Evolutionary conservation across 306 rosid genomes (phyloP), one percentile per base, ranked within the genome.

Genomic region (Quercus engelmannii): DNA sequence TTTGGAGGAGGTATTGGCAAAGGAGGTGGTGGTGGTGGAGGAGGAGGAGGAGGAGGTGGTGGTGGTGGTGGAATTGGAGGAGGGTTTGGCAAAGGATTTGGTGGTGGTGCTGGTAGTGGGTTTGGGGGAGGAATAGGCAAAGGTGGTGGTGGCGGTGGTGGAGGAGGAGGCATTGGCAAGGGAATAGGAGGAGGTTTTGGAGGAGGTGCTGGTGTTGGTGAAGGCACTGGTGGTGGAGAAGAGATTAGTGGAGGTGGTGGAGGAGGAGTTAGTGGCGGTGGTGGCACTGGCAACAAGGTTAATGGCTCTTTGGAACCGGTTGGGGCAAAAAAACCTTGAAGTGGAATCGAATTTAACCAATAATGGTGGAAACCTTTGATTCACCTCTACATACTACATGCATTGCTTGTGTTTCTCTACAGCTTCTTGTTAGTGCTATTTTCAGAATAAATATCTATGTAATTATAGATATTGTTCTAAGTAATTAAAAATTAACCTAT

Each of bases 271-370:
- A 82, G 82, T 19, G 58, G 58, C 0, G 58, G 58, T 17, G n/a
- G 58, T 15, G 56, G 80, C 14, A 74, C 75, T 55, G 87, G 84
- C 23, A 81, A 80, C 8, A 31, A 5, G 14, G 69, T 46, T 57
- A 75, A 75, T 43, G 79, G 77, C 13, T 9, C 28, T 59, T 61
- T 33, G 23, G 18, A 85, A 6, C 65, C 55, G 35, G 76, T 75
- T 81, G 85, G 77, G n/a, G 80, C 72, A 55, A 78, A 81, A 13
- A 78, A 85, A 54, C 83, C 83, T 63, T 85, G 78, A 84, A 76
- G 62, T 52, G 28, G 28, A 4, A 14, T 56, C 41, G 43, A 57
- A 49, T 76, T 43, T 7, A 9, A 35, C 30, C 73, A 56, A 6
- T 56, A 19, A 56, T 56, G 25, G 62, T 56, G 26, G 12, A 28